Base-by-base conservation (phyloP, 2,329 filamentous ascomycete species). In the Aquanectria penicillioides region DNA sequence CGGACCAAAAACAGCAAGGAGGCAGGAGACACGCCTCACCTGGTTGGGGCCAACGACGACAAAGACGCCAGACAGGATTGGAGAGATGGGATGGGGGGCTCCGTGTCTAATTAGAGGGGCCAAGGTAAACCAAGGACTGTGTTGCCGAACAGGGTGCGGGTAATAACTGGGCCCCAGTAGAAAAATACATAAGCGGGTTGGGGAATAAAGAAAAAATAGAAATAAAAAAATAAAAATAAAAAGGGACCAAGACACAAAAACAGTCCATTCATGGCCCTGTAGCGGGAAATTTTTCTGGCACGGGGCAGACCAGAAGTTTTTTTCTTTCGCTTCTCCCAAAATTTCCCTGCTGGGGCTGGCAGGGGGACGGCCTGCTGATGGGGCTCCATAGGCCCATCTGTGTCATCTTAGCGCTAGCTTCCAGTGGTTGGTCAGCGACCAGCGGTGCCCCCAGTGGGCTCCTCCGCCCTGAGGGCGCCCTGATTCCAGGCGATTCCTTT, bases 81-180 rank as follows among this genome's bases (percentile, higher is more conserved):
- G 29, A 33, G 40, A 29, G 40, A 5, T 18, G 47, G 62, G 56
- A 51, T 46, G 33, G 40, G 46, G 63, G 25, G 38, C 28, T 28
- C 36, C 34, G 56, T 64, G 55, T 61, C 64, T 69, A 69, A 67
- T 69, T 68, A 65, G 67, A 67, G 67, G 43, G 36, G 49, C 52
- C 55, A 34, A 44, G 43, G 38, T 33, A 57, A 62, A 59, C 41
- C 48, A 44, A 37, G 38, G 44, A 22, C 31, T 25, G 43, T 57
- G 59, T 62, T 69, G 54, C 67, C 57, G 64, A 67, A 43, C 67
- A 65, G 66, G 65, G 67, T 67, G 67, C 67, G 67, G 67, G 64
- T 70, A 66, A 70, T 68, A 68, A 57, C 47, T 59, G 66, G 66
- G 57, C 59, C 48, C 48, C 17, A 26, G 28, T 34, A 28, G 59